Percentiles rank a stretch among this genome's conserved stretches.
Evolutionary conservation across 192 early-diverging fungal genomes (phyloP).

Genomic region (Helicostylum pulchrum): DNA sequence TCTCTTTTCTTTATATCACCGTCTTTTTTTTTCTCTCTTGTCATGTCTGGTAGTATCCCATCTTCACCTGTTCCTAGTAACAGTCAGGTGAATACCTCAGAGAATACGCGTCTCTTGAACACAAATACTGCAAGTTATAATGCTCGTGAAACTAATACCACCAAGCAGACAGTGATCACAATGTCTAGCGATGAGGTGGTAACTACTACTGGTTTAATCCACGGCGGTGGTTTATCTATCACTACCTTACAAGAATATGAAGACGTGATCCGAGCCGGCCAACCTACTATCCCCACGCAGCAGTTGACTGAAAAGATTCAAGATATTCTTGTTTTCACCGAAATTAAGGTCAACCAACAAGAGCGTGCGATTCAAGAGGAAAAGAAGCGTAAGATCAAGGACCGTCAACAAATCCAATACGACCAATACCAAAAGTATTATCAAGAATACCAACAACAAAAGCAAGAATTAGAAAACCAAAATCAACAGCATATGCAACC

Average conservation of each 20-base stretch:
- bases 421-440: no score
- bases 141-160: neutral
- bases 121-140: neutral
- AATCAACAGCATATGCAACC: no score
- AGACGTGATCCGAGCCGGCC: neutral
- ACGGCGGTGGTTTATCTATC: neutral
- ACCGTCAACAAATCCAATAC: no score
- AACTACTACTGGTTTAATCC: neutral
- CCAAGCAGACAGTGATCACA: neutral
- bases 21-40: no score
- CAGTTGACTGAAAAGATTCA: conserved; percentile 22
- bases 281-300: neutral
- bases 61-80: conserved; percentile 7
- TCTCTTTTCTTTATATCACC: neutral
- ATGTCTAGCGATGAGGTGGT: neutral
- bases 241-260: neutral
- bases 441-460: no score
- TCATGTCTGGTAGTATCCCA: neutral
- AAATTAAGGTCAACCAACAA: conserved; percentile 11
- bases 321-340: conserved; percentile 18
- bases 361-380: neutral
- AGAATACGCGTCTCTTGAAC: conserved; percentile 11
- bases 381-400: neutral
- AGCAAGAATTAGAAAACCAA: neutral
- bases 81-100: neutral